Evolutionary conservation across 108 stramenopile species (phyloP), one percentile per base, ranked within the genome.

Genomic region (Pseudonitzschia multistriata): DNA sequence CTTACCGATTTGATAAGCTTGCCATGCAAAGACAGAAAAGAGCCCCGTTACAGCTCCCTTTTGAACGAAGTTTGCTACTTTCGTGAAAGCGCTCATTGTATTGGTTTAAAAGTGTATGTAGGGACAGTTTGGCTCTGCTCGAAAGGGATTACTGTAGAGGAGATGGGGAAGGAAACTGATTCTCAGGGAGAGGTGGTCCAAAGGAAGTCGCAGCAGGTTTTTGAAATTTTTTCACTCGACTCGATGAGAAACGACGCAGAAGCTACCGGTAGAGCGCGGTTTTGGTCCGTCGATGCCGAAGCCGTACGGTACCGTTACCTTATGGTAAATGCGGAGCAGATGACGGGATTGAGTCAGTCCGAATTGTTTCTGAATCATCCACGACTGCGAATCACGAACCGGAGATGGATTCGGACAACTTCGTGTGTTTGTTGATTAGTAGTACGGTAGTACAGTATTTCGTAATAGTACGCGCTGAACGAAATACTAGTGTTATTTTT

Each of bases 51-150:
- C 84, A 25, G 74, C 62, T 11, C 82, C 74, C 62, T 88, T 88
- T 73, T 92, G 91, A 19, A 79, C 87, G 24, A 92, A 40, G 68
- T 92, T 81, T 3, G 91, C 91, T 10, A 74, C 53, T 74, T 72
- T 84, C 14, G 78, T 74, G 0, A 77, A 52, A 49, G 83, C 34
- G 42, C 81, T 78, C 84, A 85, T 85, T 7, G 8, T 72, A 13
- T 19, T 25, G 8, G 7, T 10, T 19, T 52, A 2, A 13, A 10
- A 45, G 42, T 13, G 13, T 31, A 4, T 67, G 7, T 28, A n/a
- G n/a, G n/a, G n/a, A n/a, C n/a, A n/a, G n/a, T n/a, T n/a, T n/a
- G n/a, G n/a, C n/a, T n/a, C n/a, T n/a, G n/a, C n/a, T n/a, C n/a
- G n/a, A n/a, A n/a, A n/a, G n/a, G n/a, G n/a, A n/a, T n/a, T n/a